Conservation (phyloP, 2,329 filamentous ascomycete species). For the Aspergillus clavatus region DNA sequence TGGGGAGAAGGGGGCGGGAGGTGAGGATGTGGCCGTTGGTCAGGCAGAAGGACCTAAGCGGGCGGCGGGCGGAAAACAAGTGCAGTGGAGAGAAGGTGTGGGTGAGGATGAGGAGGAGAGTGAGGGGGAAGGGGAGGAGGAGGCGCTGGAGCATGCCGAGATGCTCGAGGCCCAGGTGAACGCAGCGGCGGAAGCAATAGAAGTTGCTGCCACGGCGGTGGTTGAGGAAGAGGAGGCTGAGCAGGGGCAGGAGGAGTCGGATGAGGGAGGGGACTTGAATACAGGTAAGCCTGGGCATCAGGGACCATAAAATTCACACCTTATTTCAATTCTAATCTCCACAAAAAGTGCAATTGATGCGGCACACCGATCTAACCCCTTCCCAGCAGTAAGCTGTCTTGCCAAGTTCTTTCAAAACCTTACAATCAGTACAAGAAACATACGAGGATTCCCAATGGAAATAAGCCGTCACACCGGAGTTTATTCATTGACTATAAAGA, state of each 20-base stretch:
- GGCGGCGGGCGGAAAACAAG: background rate
- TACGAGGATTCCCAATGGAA: too few species aligned
- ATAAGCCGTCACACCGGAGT: background rate
- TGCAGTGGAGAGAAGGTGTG: background rate
- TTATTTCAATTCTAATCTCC: too few species aligned
- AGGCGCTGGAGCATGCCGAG: conserved; percentile 29
- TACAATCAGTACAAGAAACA: background rate
- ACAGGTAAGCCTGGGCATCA: conserved; percentile 1
- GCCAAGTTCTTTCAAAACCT: background rate
- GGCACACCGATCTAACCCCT: too few species aligned
- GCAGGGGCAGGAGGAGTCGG: conserved; percentile 12
- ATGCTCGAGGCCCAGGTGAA: conserved; percentile 27
- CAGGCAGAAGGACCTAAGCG: background rate
- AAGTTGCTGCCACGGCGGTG: conserved; percentile 15
- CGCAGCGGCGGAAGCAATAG: conserved; percentile 22
- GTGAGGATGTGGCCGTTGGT: conserved; percentile 7
- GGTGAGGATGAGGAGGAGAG: conserved; percentile 1
- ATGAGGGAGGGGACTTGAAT: conserved; percentile 10
- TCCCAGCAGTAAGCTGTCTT: background rate
- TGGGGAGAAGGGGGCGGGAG: conserved; percentile 12
- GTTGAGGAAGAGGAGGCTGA: conserved; percentile 23
- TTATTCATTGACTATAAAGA: background rate
- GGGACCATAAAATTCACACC: too few species aligned
- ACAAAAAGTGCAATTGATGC: too few species aligned
- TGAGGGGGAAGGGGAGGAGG: conserved; percentile 28